Evolutionary conservation across 2,329 filamentous ascomycete species (phyloP).

Genomic region (Allantophomopsis lycopodina): DNA sequence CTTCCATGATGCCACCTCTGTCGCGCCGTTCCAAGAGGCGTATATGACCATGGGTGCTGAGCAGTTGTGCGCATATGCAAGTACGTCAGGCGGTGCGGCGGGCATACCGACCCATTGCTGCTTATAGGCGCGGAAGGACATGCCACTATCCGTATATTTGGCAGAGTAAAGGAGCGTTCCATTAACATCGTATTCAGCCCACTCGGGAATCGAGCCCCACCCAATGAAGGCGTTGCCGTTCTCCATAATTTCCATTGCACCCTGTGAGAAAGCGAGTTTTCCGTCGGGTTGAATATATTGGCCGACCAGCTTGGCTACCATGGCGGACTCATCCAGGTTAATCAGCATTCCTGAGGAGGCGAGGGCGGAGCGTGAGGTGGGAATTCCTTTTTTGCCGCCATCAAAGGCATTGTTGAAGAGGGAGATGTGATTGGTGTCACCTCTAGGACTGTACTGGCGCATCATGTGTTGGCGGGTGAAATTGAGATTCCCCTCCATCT

Average conservation of each 20-base stretch:
- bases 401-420: conserved; percentile 12
- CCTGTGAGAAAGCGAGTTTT: conserved; percentile 10
- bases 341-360: conserved; percentile 11
- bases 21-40: conserved; percentile 40
- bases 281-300: conserved; percentile 8
- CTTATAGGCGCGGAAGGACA: conserved; percentile 23
- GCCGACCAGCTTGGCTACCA: conserved; percentile 7
- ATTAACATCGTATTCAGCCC: conserved; percentile 13
- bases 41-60: conserved; percentile 23
- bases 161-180: conserved; percentile 23
- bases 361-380: too few relatives aligned
- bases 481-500: conserved; percentile 24
- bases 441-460: conserved; percentile 15
- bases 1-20: conserved; percentile 29
- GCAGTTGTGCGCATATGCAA: conserved; percentile 18
- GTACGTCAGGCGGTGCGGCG: conserved; percentile 20
- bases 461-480: conserved; percentile 37
- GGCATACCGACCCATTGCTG: conserved; percentile 24
- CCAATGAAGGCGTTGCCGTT: conserved; percentile 12
- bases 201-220: conserved; percentile 10
- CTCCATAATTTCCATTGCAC: conserved; percentile 9
- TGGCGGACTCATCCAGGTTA: conserved; percentile 7
- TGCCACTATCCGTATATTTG: conserved; percentile 20
- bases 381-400: conserved; percentile 4
- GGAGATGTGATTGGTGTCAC: conserved; percentile 6